Percentiles rank a stretch among this genome's conserved stretches.
These are phyloP conservation scores for Pugionium cornutum DNA, from an alignment of 345 rosid genomes.

Conservation along the genomic window DNA sequence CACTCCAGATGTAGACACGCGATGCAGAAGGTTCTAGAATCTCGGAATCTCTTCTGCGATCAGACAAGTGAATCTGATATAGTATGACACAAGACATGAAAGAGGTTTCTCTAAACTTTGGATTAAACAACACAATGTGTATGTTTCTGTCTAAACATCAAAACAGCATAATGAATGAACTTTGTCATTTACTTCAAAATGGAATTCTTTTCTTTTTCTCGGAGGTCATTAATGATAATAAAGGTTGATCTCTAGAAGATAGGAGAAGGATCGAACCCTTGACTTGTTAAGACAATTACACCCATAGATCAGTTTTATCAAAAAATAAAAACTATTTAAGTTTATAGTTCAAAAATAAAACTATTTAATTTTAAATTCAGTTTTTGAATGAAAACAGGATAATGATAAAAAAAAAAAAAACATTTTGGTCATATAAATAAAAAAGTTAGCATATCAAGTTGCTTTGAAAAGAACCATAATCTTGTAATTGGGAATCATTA, in stretches of 20 bases:
- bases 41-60: slow-evolving; percentile 36
- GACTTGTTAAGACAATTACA: slow-evolving; percentile 14
- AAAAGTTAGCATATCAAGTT: slow-evolving; percentile 24
- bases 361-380: too few species aligned
- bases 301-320: too few species aligned
- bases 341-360: too few species aligned
- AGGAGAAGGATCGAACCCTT: slow-evolving; percentile 15
- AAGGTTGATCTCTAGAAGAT: not conserved
- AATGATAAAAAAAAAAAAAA: too few species aligned
- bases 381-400: too few species aligned
- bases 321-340: too few species aligned
- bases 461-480: slow-evolving; percentile 17
- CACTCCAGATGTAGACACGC: slow-evolving; percentile 66
- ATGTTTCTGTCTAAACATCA: slow-evolving; percentile 7
- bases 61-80: slow-evolving; percentile 35
- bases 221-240: not conserved
- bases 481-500: slow-evolving; percentile 25
- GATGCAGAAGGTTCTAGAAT: slow-evolving; percentile 63
- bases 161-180: slow-evolving; percentile 13
- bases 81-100: slow-evolving; percentile 39
- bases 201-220: not conserved
- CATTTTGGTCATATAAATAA: too few species aligned
- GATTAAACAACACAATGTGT: slow-evolving; percentile 30
- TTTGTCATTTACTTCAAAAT: slow-evolving; percentile 12
- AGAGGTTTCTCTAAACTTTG: slow-evolving; percentile 9